Evolutionary conservation across 2,329 filamentous ascomycete genomes (phyloP).

Genomic region (Claviceps fusiformis): DNA sequence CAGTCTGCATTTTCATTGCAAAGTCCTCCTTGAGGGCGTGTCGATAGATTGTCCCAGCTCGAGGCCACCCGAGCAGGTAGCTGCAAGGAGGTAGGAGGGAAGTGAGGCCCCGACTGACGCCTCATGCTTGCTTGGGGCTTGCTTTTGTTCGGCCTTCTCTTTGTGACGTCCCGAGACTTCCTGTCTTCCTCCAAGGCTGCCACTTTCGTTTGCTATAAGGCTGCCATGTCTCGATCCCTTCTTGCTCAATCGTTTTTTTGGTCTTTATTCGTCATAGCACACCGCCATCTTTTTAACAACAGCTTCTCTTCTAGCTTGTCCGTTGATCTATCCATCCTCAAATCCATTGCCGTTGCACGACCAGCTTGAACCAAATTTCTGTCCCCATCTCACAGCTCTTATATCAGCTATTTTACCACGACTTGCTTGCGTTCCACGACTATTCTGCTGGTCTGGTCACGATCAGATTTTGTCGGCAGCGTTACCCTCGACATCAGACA

Average conservation of each 20-base stretch:
- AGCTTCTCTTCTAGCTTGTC: slow-evolving; percentile 6
- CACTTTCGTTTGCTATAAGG: slow-evolving; percentile 32
- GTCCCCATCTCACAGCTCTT: not conserved
- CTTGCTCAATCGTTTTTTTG: slow-evolving; percentile 13
- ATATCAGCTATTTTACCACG: not conserved
- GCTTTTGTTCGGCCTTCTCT: not conserved
- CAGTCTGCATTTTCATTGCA: not conserved
- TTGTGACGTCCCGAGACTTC: not conserved
- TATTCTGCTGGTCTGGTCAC: not conserved
- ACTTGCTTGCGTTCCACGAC: not conserved
- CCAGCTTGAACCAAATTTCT: not conserved
- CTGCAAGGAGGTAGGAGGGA: not conserved
- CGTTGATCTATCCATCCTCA: slow-evolving; percentile 1
- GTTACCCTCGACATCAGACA: not conserved
- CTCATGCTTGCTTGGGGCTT: not conserved
- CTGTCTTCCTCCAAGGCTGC: not conserved
- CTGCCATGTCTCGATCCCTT: slow-evolving; percentile 32
- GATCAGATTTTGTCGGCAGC: not conserved
- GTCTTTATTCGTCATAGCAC: slow-evolving; percentile 11
- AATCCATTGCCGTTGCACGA: not conserved
- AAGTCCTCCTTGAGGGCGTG: slow-evolving; percentile 2
- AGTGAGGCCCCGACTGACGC: not conserved
- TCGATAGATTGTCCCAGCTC: not conserved
- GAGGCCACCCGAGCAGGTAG: not conserved
- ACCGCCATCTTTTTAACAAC: slow-evolving; percentile 6